Evolutionary conservation across 306 rosid species (phyloP).

Genomic region (Fagus crenata): DNA sequence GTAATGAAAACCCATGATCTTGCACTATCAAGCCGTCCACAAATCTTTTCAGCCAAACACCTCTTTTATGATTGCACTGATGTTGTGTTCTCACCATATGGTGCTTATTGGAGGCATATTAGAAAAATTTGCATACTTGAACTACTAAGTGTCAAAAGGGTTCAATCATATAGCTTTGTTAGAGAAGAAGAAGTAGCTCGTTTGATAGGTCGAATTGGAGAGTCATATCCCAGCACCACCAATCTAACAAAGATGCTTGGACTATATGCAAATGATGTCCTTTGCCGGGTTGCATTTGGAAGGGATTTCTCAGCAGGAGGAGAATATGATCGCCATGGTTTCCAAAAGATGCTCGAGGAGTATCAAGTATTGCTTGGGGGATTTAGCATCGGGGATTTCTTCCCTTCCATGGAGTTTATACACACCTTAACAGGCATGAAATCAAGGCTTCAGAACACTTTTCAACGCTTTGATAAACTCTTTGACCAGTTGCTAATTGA

Average conservation of each 20-base stretch:
- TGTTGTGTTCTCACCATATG: conserved; percentile 53
- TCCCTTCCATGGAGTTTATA: conserved; percentile 65
- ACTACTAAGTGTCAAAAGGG: conserved; percentile 55
- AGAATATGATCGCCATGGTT: conserved; percentile 48
- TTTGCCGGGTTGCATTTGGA: conserved; percentile 58
- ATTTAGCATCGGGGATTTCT: conserved; percentile 65
- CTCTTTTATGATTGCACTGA: conserved; percentile 63
- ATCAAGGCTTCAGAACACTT: conserved; percentile 52
- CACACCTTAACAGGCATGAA: conserved; percentile 59
- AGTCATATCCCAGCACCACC: conserved; percentile 37
- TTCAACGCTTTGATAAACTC: conserved; percentile 45
- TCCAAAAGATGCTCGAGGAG: conserved; percentile 64
- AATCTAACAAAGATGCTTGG: conserved; percentile 51
- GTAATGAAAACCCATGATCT: conserved; percentile 65
- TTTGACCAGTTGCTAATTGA: conserved; percentile 56
- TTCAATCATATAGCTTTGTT: conserved; percentile 39
- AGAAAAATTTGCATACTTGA: conserved; percentile 59
- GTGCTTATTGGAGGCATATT: conserved; percentile 61
- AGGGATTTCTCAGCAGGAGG: conserved; percentile 55
- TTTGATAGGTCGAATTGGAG: conserved; percentile 35
- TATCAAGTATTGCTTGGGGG: conserved; percentile 67
- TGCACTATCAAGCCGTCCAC: conserved; percentile 51
- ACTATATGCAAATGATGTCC: conserved; percentile 53
- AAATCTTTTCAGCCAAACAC: conserved; percentile 49
- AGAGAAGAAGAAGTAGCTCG: conserved; percentile 61